Percentiles rank a stretch among this genome's conserved stretches.
Evolutionary conservation across 306 rosid genomes (phyloP).

Genomic region (Bauhinia variegata): DNA sequence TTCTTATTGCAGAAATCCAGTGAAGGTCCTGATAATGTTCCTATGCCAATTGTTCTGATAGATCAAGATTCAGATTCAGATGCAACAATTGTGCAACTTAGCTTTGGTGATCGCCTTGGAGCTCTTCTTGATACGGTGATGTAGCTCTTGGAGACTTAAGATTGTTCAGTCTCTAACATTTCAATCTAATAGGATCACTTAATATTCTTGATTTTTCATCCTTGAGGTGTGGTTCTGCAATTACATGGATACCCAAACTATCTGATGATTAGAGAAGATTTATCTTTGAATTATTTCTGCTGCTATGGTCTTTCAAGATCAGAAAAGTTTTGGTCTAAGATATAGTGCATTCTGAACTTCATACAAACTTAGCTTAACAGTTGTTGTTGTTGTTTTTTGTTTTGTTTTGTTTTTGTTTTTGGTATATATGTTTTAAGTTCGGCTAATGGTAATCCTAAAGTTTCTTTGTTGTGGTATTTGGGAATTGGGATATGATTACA

Average conservation of each 20-base stretch:
- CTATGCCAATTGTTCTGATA: conserved; percentile 83
- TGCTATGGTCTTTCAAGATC: neutral
- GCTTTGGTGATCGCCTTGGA: conserved; percentile 98
- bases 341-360: neutral
- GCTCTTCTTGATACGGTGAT: conserved; percentile 94
- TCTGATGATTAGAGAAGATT: conserved; percentile 18
- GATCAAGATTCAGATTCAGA: conserved; percentile 85
- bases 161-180: conserved; percentile 15
- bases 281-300: neutral
- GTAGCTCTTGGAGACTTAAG: conserved; percentile 38
- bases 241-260: conserved; percentile 10
- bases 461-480: conserved; percentile 23
- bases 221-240: conserved; percentile 29
- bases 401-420: too few species aligned
- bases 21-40: conserved; percentile 55
- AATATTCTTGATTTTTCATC: conserved; percentile 18
- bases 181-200: conserved; percentile 17
- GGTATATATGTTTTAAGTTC: neutral
- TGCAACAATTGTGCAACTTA: conserved; percentile 85
- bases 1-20: conserved; percentile 63
- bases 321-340: neutral
- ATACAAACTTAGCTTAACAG: neutral
- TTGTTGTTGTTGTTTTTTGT: too few species aligned
- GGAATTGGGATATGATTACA: conserved; percentile 11
- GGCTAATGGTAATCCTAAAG: conserved; percentile 6